phyloP scores from a whole-genome alignment of 2,329 filamentous ascomycete species.

The Neopestalotiopsis sp. region DNA sequence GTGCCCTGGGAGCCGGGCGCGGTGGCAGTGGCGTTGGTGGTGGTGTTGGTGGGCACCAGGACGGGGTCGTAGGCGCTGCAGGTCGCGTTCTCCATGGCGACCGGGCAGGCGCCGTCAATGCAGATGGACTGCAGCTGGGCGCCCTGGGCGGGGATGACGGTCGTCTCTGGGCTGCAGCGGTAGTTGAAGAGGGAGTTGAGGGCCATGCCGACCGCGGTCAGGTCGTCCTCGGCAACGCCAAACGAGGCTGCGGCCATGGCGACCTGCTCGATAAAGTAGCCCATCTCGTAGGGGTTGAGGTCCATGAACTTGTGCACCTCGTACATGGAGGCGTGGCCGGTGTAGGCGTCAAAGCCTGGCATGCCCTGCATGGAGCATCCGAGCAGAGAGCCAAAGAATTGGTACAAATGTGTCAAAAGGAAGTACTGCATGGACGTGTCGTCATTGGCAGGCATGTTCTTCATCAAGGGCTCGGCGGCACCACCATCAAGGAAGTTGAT shows the following conservation, averaged over 20 bases:
- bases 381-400: conserved; percentile 65
- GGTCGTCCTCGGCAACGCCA: conserved; percentile 60
- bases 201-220: conserved; percentile 51
- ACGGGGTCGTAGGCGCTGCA: conserved; percentile 51
- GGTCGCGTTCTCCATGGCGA: conserved; percentile 46
- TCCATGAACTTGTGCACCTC: conserved; percentile 66
- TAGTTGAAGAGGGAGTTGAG: conserved; percentile 58
- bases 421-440: conserved; percentile 59
- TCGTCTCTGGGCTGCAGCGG: conserved; percentile 53
- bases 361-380: conserved; percentile 59
- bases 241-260: conserved; percentile 62
- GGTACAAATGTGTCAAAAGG: conserved; percentile 66
- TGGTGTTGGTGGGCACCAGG: conserved; percentile 27
- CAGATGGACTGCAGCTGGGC: conserved; percentile 62
- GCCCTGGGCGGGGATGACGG: conserved; percentile 50
- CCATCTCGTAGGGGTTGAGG: conserved; percentile 54
- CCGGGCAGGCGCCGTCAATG: conserved; percentile 54
- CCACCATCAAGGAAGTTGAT: conserved; percentile 69
- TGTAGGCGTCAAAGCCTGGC: conserved; percentile 55
- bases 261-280: conserved; percentile 66
- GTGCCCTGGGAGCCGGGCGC: conserved; percentile 17
- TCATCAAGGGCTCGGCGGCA: conserved; percentile 58
- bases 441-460: conserved; percentile 59
- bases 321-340: conserved; percentile 52
- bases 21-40: conserved; percentile 26